phyloP scores from a whole-genome alignment of 768 basidiomycete species.

The Pisolithus microcarpus region DNA sequence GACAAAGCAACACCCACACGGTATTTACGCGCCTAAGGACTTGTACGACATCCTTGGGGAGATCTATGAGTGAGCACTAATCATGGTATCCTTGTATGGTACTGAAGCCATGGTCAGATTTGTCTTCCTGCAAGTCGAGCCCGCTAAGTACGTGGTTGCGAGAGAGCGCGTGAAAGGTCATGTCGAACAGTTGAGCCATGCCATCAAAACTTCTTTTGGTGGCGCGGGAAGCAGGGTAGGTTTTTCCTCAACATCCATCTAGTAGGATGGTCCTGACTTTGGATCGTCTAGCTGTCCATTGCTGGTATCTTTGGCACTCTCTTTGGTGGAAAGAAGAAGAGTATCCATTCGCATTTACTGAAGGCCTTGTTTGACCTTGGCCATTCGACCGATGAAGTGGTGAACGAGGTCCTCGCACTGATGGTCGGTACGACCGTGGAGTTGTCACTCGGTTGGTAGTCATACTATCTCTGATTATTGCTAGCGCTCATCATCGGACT shows the following conservation, averaged over 20 bases:
- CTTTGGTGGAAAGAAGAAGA: constrained; percentile 40
- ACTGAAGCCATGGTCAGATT: constrained; percentile 38
- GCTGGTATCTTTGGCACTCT: constrained; percentile 41
- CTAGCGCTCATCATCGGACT: constrained; percentile 1
- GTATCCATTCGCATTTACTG: constrained; percentile 41
- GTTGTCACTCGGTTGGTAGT: constrained; percentile 52
- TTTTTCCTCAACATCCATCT: background rate
- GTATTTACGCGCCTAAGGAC: constrained; percentile 55
- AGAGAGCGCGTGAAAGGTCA: constrained; percentile 45
- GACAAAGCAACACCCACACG: constrained; percentile 43
- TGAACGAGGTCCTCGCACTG: constrained; percentile 65
- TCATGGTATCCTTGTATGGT: background rate
- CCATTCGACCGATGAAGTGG: constrained; percentile 51
- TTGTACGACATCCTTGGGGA: constrained; percentile 59
- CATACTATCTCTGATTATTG: background rate
- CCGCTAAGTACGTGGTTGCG: constrained; percentile 49
- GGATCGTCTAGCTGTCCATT: constrained; percentile 22
- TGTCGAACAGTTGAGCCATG: constrained; percentile 43
- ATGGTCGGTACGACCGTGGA: constrained; percentile 64
- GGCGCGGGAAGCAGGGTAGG: constrained; percentile 39
- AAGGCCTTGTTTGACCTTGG: constrained; percentile 52
- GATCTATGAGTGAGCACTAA: constrained; percentile 53
- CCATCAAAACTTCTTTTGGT: constrained; percentile 49
- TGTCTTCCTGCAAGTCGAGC: constrained; percentile 68
- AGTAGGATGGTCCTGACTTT: background rate